phyloP scores from a whole-genome alignment of 2,329 filamentous ascomycete species.

The Cordyceps tenuipes region DNA sequence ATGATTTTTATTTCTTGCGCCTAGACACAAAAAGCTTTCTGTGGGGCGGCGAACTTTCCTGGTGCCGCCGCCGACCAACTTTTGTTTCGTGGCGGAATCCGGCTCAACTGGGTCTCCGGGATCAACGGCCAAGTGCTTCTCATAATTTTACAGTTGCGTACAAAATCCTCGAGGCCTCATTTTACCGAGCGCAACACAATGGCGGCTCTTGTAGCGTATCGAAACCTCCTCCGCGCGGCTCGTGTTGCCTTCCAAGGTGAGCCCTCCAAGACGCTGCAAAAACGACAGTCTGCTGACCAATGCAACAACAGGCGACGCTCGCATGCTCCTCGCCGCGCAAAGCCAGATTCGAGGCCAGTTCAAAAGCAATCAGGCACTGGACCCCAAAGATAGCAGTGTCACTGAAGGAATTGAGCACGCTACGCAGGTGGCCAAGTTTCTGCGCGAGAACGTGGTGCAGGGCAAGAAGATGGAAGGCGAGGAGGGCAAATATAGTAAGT shows the following conservation, averaged over 20 bases:
- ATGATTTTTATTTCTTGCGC: background rate
- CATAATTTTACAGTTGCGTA: background rate
- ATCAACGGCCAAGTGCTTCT: background rate
- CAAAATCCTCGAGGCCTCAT: background rate
- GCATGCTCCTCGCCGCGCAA: constrained; percentile 61
- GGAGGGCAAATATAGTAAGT: constrained; percentile 50
- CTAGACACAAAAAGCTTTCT: background rate
- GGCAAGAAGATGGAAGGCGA: constrained; percentile 46
- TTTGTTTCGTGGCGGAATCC: constrained; percentile 13
- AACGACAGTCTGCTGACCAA: constrained; percentile 1
- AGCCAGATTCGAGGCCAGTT: constrained; percentile 67
- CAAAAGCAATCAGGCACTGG: constrained; percentile 53
- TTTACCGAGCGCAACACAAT: constrained; percentile 30
- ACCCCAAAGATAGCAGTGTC: constrained; percentile 49
- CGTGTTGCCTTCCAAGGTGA: constrained; percentile 76
- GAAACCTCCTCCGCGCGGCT: constrained; percentile 71
- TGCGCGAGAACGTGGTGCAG: constrained; percentile 83
- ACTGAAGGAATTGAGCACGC: constrained; percentile 66
- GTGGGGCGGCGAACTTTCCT: constrained; percentile 11
- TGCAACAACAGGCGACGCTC: constrained; percentile 53
- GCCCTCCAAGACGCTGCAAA: background rate
- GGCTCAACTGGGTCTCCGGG: constrained; percentile 19
- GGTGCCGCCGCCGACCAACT: background rate
- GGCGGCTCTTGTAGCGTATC: constrained; percentile 69
- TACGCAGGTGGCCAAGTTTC: constrained; percentile 69